Percentiles rank a stretch among this genome's conserved stretches.
Conservation (phyloP, 2,329 filamentous ascomycete genomes). For the Botrytis hyacinthi region DNA sequence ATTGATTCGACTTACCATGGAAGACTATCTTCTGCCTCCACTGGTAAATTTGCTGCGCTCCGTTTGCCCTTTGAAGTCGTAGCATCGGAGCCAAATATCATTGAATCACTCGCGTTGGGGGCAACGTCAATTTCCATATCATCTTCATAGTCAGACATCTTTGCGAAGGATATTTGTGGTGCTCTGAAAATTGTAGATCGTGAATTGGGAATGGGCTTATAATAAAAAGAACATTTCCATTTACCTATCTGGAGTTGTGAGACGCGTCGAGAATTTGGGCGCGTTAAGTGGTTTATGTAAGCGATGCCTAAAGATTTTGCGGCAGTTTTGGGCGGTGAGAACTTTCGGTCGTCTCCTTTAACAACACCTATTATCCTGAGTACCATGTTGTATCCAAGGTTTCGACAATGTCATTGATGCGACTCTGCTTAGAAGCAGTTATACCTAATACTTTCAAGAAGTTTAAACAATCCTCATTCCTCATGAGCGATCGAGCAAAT, state of each 20-base stretch:
- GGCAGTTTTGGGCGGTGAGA: slow-evolving; percentile 3
- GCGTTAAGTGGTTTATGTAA: slow-evolving; percentile 23
- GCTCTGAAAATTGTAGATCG: background rate
- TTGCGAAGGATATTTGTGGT: slow-evolving; percentile 22
- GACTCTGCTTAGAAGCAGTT: background rate
- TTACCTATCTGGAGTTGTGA: background rate
- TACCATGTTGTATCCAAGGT: background rate
- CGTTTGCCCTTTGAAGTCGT: slow-evolving; percentile 81
- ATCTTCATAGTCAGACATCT: slow-evolving; percentile 58
- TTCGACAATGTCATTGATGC: background rate
- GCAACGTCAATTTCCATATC: slow-evolving; percentile 66
- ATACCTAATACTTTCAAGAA: background rate
- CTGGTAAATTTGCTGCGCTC: slow-evolving; percentile 85
- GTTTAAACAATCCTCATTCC: no score
- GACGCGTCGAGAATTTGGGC: slow-evolving; percentile 20
- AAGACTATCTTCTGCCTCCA: slow-evolving; percentile 89
- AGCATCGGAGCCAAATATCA: slow-evolving; percentile 72
- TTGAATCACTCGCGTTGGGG: slow-evolving; percentile 48
- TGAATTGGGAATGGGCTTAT: background rate
- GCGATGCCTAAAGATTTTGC: background rate
- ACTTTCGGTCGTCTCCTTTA: background rate
- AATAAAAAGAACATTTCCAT: background rate
- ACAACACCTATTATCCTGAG: background rate
- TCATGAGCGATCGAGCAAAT: background rate
- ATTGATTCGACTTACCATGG: slow-evolving; percentile 65